Percentiles rank a stretch among this genome's conserved stretches.
Conservation (phyloP, 495 filamentous ascomycete species). For the Evansstolkia leycettana region DNA sequence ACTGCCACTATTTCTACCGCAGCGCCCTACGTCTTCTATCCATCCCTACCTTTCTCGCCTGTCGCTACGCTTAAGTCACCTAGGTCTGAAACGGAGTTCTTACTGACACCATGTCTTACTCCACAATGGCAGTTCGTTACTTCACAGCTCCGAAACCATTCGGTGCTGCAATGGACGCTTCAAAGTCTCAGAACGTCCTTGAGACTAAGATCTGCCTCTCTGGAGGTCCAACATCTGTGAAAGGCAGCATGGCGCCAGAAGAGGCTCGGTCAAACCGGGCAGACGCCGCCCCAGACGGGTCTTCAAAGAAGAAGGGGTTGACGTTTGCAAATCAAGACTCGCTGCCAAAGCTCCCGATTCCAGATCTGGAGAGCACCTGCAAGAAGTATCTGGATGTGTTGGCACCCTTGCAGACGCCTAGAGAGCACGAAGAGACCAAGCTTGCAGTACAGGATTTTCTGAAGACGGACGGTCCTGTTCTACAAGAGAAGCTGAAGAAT, state of each 20-base stretch:
- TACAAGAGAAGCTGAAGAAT: conserved; percentile 82
- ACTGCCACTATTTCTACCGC: conserved; percentile 89
- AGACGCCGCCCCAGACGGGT: neutral
- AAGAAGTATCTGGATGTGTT: conserved; percentile 72
- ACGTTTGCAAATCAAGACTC: conserved; percentile 85
- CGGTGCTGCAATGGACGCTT: conserved; percentile 22
- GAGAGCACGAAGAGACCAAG: conserved; percentile 76
- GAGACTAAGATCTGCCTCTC: conserved; percentile 11
- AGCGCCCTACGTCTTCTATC: conserved; percentile 73
- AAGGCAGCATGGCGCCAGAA: conserved; percentile 28
- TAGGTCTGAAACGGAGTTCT: conserved; percentile 15
- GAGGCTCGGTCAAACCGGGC: neutral
- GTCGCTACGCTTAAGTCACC: conserved; percentile 51
- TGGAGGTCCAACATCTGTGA: conserved; percentile 1
- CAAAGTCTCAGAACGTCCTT: conserved; percentile 5
- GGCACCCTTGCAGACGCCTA: conserved; percentile 62
- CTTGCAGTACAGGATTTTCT: conserved; percentile 78
- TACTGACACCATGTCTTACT: conserved; percentile 40
- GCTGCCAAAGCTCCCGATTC: conserved; percentile 86
- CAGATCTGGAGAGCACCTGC: conserved; percentile 73
- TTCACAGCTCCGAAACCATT: conserved; percentile 63
- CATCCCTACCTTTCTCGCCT: conserved; percentile 62
- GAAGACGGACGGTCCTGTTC: conserved; percentile 65
- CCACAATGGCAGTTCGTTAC: conserved; percentile 28
- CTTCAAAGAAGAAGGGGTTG: conserved; percentile 29